Conservation (phyloP, 2,329 filamentous ascomycete species). For the Sarocladiaceae sp. region DNA sequence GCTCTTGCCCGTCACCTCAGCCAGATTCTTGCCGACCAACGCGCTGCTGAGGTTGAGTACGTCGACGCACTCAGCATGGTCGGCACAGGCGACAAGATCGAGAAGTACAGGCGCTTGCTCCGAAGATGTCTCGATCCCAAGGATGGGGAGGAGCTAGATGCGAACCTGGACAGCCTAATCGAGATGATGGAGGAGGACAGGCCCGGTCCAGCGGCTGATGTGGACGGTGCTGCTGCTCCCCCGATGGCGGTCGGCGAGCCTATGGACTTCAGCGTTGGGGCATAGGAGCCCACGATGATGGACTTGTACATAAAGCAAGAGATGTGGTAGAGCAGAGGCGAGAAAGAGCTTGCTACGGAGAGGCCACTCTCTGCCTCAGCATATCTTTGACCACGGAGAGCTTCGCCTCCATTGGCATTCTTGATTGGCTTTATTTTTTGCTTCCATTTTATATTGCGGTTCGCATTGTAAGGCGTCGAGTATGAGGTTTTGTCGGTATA, state of each 20-base stretch:
- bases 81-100: constrained; percentile 68
- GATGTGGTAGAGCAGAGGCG: not conserved
- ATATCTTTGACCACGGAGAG: no score
- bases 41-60: constrained; percentile 61
- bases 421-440: not conserved
- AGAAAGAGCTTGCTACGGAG: not conserved
- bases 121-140: constrained; percentile 63
- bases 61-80: constrained; percentile 64
- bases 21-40: constrained; percentile 54
- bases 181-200: constrained; percentile 59
- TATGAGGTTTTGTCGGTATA: not conserved
- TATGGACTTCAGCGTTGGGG: constrained; percentile 11
- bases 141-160: constrained; percentile 65
- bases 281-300: constrained; percentile 6
- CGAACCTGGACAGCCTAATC: constrained; percentile 56
- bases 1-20: constrained; percentile 54
- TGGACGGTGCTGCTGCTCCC: constrained; percentile 17
- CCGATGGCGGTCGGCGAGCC: constrained; percentile 5
- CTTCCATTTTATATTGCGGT: not conserved
- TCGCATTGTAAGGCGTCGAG: constrained; percentile 5
- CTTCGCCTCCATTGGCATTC: no score
- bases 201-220: constrained; percentile 20
- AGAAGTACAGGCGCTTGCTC: constrained; percentile 67
- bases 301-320: constrained; percentile 7
- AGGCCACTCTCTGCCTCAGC: no score